Evolutionary conservation across 345 rosid genomes (phyloP), one percentile per base, ranked within the genome.

Genomic region (Gossypium longicalyx): DNA sequence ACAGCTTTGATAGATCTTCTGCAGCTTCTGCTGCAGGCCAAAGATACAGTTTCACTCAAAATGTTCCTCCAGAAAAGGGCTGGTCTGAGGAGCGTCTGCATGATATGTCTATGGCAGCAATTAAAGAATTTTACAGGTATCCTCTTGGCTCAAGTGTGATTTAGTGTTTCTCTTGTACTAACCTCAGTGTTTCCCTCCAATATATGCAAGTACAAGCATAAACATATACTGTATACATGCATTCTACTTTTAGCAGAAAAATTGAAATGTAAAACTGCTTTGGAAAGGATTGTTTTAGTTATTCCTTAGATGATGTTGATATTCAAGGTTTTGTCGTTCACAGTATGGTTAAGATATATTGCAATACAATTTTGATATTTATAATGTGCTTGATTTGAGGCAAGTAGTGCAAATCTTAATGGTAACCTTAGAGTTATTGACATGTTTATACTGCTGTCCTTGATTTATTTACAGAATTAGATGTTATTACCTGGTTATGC

Each of bases 101-200:
- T 3, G 86, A 83, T 19, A 80, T 74, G 97, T 93, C 96, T 58
- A 67, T 90, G 82, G 83, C 83, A 49, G 89, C 99, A 67, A 93
- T 95, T 70, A 91, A 85, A 82, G 99, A 95, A 84, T 95, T 80
- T 83, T 95, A 93, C 83, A 93, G 99, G 99, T 95, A 87, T 70
- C 16, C 0, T 69, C 19, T 66, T 60, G 4, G 25, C 34, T 67
- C 49, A 19, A 47, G 44, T 74, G 19, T 66, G 62, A 48, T 34
- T 22, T 44, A 2, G 9, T 47, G 41, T 41, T n/a, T 57, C 22
- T 3, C 54, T 19, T 67, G 2, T 52, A 54, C 29, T 34, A 43
- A 15, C 61, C 53, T 19, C 12, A 3, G 0, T 63, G 22, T 3
- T 43, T 43, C 51, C 23, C 7, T 20, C 25, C 16, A 2, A 57